phyloP scores from a whole-genome alignment of 169 alveolate species.

The Cryptosporidium meleagridis region DNA sequence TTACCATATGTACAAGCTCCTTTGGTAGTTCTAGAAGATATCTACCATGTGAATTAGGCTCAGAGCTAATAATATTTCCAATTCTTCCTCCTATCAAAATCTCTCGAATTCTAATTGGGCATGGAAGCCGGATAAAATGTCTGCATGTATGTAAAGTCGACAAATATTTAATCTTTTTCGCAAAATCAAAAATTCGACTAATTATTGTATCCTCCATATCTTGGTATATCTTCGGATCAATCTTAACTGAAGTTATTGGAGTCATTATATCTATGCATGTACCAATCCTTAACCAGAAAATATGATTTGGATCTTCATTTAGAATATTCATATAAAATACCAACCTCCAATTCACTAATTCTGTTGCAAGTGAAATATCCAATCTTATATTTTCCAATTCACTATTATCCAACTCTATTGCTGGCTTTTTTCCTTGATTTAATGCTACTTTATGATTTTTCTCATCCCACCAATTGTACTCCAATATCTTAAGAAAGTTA shows the following conservation, averaged over 20 bases:
- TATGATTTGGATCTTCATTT: conserved; percentile 16
- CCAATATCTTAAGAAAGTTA: conserved; percentile 6
- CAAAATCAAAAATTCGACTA: conserved; percentile 6
- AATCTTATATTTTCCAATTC: neutral
- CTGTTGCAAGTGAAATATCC: conserved; percentile 59
- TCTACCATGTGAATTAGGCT: conserved; percentile 53
- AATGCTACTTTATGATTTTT: neutral
- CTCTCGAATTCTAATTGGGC: conserved; percentile 68
- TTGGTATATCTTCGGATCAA: conserved; percentile 53
- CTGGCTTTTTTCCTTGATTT: conserved; percentile 36
- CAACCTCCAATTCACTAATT: conserved; percentile 68
- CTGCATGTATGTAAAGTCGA: conserved; percentile 62
- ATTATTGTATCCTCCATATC: conserved; percentile 11
- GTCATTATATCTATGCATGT: conserved; percentile 38
- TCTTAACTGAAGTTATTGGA: conserved; percentile 60
- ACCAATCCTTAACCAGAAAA: conserved; percentile 67
- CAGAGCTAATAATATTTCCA: conserved; percentile 49
- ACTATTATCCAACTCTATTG: neutral
- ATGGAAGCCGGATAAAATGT: conserved; percentile 58
- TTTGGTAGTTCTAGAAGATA: conserved; percentile 49
- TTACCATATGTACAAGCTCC: conserved; percentile 21
- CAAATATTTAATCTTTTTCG: conserved; percentile 27
- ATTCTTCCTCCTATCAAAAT: conserved; percentile 43
- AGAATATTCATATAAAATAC: conserved; percentile 54
- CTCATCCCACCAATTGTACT: conserved; percentile 59